These are phyloP conservation scores for Penicillium odoratum DNA, from an alignment of 495 filamentous ascomycete genomes.

Conservation along the genomic window DNA sequence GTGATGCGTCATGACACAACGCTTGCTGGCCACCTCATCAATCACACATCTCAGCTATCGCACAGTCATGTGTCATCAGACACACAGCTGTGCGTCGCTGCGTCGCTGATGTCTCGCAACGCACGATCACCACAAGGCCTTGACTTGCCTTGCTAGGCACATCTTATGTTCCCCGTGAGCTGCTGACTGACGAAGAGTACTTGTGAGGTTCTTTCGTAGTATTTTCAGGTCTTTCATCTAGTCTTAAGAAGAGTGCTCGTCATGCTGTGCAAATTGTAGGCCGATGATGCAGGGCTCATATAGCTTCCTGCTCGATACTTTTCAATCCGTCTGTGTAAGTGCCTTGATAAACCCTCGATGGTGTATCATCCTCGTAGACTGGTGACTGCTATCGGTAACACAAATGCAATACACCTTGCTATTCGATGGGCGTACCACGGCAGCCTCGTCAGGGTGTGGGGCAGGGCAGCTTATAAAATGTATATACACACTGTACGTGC, in stretches of 20 bases:
- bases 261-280: background rate
- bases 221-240: background rate
- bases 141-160: background rate
- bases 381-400: background rate
- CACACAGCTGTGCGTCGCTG: background rate
- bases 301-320: background rate
- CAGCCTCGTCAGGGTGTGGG: background rate
- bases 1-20: background rate
- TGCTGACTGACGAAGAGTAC: background rate
- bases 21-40: background rate
- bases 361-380: background rate
- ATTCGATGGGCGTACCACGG: background rate
- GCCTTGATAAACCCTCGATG: background rate
- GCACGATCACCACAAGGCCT: conserved; percentile 1
- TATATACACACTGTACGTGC: background rate
- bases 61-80: conserved; percentile 4
- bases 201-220: conserved; percentile 2
- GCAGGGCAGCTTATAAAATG: background rate
- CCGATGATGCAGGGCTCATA: background rate
- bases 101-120: background rate
- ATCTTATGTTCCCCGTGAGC: background rate
- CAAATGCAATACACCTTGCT: background rate
- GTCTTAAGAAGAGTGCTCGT: background rate
- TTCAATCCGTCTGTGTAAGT: background rate
- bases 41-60: background rate